Conservation (phyloP, 306 rosid genomes). For the Vachellia pachyceras region DNA sequence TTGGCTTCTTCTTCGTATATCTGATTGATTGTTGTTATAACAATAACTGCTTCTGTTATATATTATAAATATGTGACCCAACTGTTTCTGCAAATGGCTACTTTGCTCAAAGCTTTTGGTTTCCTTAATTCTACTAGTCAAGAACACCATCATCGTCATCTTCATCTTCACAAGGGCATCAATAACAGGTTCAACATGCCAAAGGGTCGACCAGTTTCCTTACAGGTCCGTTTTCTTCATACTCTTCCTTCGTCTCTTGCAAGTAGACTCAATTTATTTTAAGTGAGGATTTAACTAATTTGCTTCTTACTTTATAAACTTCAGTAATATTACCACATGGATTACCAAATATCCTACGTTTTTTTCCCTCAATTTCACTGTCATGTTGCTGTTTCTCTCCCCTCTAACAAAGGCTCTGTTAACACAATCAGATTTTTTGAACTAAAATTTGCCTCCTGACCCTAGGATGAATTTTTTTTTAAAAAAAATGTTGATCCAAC, state of each 20-base stretch:
- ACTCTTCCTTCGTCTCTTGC: neutral
- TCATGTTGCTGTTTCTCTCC: neutral
- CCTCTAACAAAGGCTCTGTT: neutral
- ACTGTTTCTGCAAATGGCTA: conserved; percentile 54
- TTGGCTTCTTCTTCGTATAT: conserved; percentile 30
- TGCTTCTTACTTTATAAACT: neutral
- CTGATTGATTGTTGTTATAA: neutral
- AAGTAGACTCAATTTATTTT: neutral
- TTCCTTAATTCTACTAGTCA: conserved; percentile 46
- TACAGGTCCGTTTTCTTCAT: conserved; percentile 63
- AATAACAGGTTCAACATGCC: conserved; percentile 66
- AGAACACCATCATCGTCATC: conserved; percentile 3
- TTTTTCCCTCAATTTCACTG: neutral
- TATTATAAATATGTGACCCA: neutral
- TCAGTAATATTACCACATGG: neutral
- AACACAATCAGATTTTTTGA: neutral
- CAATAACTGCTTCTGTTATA: neutral
- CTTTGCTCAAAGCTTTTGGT: conserved; percentile 64
- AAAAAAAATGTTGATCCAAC: too few species aligned
- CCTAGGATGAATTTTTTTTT: neutral
- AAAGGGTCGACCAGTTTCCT: conserved; percentile 76
- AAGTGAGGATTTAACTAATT: neutral
- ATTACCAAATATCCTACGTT: neutral
- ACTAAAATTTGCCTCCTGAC: too few species aligned
- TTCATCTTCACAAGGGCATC: conserved; percentile 26